phyloP scores from a whole-genome alignment of 73 alveolate species.

The Stentor coeruleus region DNA sequence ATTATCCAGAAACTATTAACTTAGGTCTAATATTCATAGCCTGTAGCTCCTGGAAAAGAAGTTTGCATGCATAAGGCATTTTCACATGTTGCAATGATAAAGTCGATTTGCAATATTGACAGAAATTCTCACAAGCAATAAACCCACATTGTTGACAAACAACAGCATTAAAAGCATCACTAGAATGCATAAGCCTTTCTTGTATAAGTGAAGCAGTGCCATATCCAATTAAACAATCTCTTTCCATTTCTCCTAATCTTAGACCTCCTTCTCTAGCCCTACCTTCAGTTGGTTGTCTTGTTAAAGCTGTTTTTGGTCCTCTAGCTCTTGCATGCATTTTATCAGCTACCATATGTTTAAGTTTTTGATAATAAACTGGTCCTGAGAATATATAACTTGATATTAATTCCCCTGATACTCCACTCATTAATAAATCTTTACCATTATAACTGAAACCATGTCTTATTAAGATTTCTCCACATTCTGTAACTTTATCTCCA shows the following conservation, averaged over 20 bases:
- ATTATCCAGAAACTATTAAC: too few relatives aligned
- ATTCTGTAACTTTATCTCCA: constrained; percentile 89
- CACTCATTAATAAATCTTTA: constrained; percentile 93
- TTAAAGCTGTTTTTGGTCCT: constrained; percentile 93
- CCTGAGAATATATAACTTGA: constrained; percentile 92
- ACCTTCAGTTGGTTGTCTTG: constrained; percentile 99
- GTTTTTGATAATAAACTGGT: constrained; percentile 98
- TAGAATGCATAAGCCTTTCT: constrained; percentile 95
- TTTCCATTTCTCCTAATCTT: constrained; percentile 98
- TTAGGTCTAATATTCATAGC: constrained; percentile 58
- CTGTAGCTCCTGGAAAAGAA: constrained; percentile 24
- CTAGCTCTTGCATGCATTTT: constrained; percentile 99
- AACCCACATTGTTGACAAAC: constrained; percentile 80
- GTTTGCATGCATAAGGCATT: constrained; percentile 93
- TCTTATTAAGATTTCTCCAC: constrained; percentile 72
- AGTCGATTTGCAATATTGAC: constrained; percentile 51
- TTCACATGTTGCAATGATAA: constrained; percentile 68
- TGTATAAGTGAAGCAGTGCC: constrained; percentile 95
- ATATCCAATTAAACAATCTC: constrained; percentile 98
- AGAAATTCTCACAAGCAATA: constrained; percentile 36
- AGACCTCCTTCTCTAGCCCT: constrained; percentile 96
- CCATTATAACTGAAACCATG: constrained; percentile 92
- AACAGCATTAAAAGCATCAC: constrained; percentile 89
- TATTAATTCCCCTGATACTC: constrained; percentile 98
- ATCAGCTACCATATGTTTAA: constrained; percentile 99